phyloP scores from a whole-genome alignment of 148 eudicot genomes.

The Polygonum aviculare region DNA sequence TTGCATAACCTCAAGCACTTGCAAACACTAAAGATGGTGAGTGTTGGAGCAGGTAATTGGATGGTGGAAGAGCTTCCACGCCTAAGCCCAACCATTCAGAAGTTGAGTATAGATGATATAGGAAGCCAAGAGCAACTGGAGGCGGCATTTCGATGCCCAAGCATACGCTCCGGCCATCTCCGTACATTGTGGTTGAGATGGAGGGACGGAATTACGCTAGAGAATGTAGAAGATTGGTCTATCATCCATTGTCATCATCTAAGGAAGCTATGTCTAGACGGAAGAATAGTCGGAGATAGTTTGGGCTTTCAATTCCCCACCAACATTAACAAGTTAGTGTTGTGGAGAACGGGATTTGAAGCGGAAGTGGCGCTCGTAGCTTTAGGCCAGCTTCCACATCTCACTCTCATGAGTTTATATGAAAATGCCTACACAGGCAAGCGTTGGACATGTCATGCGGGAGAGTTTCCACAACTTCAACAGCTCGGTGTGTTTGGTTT shows the following conservation, averaged over 20 bases:
- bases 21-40: constrained; percentile 16
- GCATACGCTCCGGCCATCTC: constrained; percentile 2
- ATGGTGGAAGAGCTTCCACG: constrained; percentile 15
- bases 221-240: background rate
- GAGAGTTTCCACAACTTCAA: too few species aligned
- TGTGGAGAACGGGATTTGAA: constrained; percentile 3
- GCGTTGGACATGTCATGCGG: constrained; percentile 6
- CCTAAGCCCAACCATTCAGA: background rate
- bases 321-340: too few species aligned
- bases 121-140: constrained; percentile 14
- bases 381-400: too few species aligned
- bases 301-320: too few species aligned
- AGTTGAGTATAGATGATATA: constrained; percentile 18
- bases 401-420: too few species aligned
- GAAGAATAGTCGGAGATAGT: too few species aligned
- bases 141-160: constrained; percentile 12
- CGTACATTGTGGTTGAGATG: constrained; percentile 18
- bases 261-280: background rate
- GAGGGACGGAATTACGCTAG: constrained; percentile 9
- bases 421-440: constrained; percentile 17
- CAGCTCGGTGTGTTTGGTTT: too few species aligned
- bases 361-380: too few species aligned
- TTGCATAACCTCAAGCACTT: constrained; percentile 12
- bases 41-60: constrained; percentile 22
- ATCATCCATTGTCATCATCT: background rate